Evolutionary conservation across 768 basidiomycete species (phyloP), one percentile per base, ranked within the genome.

Genomic region (Suillus plorans): DNA sequence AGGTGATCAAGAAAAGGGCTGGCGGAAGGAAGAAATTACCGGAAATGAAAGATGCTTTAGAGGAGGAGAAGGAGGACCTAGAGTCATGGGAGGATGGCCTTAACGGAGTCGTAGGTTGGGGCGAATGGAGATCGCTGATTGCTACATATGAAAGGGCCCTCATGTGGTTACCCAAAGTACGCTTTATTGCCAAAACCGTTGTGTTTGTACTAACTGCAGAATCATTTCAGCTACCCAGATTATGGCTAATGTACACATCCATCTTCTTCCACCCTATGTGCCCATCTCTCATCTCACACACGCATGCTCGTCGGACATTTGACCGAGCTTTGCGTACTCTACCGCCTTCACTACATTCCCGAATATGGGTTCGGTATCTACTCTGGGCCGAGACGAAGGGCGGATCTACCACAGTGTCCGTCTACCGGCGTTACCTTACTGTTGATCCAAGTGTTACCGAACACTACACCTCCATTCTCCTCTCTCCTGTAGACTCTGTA

Each of bases 161-260:
- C 47, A 94, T 94, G 89, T 99, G 95, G 91, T 76, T 98, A 59
- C 94, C 95, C 63, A 92, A 88, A 75, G 95, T 95, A 71, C 68
- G 88, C 79, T 37, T 56, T 34, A 3, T 64, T 58, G 44, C 0
- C 60, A 50, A 16, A 61, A 52, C 22, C 59, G 47, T 13, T 60
- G 44, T 62, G 13, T 63, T 25, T 31, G 61, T 47, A 66, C 63
- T 69, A 14, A 66, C 64, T 31, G 37, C 49, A 22, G 20, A 16
- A 34, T 42, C 62, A 28, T 42, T 41, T 34, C 69, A 99, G 95
- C 84, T 99, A 72, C 97, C 97, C 3, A 87, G 93, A 52, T 75
- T 98, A 73, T 99, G 97, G 97, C 78, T 97, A 55, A 88, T 95
- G 81, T 99, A 99, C 77, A 81, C 94, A 57, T 91, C 93, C 62